Percentiles rank a stretch among this genome's conserved stretches.
Evolutionary conservation across 2,329 filamentous ascomycete species (phyloP).

Genomic region (Zymoseptoria pseudotritici): DNA sequence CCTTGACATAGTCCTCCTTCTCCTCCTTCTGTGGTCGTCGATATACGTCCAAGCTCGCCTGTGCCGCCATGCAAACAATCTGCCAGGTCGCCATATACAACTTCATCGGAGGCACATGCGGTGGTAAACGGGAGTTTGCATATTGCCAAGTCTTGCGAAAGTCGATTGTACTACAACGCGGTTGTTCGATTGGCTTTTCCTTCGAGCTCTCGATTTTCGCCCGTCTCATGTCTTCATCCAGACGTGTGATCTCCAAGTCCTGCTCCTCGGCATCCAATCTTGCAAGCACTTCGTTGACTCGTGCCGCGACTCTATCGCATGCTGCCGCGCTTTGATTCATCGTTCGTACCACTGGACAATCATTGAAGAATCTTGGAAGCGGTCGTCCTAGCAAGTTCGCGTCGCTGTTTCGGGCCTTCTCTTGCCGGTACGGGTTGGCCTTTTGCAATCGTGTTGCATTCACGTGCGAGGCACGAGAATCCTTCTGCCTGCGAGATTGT

Average conservation of each 20-base stretch:
- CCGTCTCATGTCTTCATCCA: background rate
- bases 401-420: conserved; percentile 13
- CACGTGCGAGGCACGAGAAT: conserved; percentile 8
- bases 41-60: conserved; percentile 71
- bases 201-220: background rate
- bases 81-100: conserved; percentile 70
- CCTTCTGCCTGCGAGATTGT: background rate
- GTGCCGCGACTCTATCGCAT: conserved; percentile 54
- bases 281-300: conserved; percentile 62
- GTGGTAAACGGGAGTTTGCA: conserved; percentile 66
- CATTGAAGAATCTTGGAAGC: conserved; percentile 5
- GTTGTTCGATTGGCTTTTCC: background rate
- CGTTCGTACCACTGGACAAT: conserved; percentile 14
- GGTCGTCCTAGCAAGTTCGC: conserved; percentile 3
- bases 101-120: conserved; percentile 58
- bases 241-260: conserved; percentile 25
- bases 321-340: conserved; percentile 38
- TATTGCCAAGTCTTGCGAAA: conserved; percentile 65
- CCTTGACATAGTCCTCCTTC: conserved; percentile 60
- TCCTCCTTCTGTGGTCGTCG: conserved; percentile 55
- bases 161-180: conserved; percentile 16
- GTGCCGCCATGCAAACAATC: conserved; percentile 68
- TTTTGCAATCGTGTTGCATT: conserved; percentile 5
- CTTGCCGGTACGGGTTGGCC: conserved; percentile 1
- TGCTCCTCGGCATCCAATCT: conserved; percentile 58